Evolutionary conservation across 176 grass and related monocot species (phyloP), one percentile per base, ranked within the genome.

Genomic region (Rhynchospora breviuscula): DNA sequence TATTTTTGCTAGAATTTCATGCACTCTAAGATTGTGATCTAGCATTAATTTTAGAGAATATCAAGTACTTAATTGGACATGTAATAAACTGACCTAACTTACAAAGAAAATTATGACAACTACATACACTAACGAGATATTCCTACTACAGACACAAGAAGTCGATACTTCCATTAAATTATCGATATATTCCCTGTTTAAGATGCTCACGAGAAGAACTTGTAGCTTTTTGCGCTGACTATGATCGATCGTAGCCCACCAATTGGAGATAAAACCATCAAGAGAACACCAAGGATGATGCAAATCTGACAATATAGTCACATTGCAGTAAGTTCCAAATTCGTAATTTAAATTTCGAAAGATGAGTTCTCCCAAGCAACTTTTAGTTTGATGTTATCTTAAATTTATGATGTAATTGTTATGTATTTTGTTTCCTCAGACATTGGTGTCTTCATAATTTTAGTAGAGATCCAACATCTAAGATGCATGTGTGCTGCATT

Each of bases 161-260:
- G 40, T 43, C 1, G 45, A 23, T 15, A n/a, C 21, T 54, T 29
- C 21, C 11, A 54, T 15, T 15, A 11, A 11, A 53, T 77, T 25
- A 62, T 22, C n/a, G 7, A 4, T 52, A 23, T 15, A 12, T 56
- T 77, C 47, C 12, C 53, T 53, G 5, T 31, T 18, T 17, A 2
- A 22, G 14, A 9, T 11, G 49, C 33, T 90, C 73, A 87, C 0
- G 88, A 90, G 73, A 90, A 90, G 21, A 90, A 87, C 63, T 79
- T 60, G 73, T 85, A 83, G 67, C 25, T 72, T 68, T 79, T 85
- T 52, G 86, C 60, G 47, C 83, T 85, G 8, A 85, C 79, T 64
- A 90, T 87, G 80, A 90, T 90, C 72, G 88, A 80, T 43, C 56
- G 77, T 18, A 91, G 83, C 10, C 77, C 89, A 49, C 89, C 89